Conservation (phyloP, 2,329 filamentous ascomycete genomes). For the Colletotrichum euphorbiae region DNA sequence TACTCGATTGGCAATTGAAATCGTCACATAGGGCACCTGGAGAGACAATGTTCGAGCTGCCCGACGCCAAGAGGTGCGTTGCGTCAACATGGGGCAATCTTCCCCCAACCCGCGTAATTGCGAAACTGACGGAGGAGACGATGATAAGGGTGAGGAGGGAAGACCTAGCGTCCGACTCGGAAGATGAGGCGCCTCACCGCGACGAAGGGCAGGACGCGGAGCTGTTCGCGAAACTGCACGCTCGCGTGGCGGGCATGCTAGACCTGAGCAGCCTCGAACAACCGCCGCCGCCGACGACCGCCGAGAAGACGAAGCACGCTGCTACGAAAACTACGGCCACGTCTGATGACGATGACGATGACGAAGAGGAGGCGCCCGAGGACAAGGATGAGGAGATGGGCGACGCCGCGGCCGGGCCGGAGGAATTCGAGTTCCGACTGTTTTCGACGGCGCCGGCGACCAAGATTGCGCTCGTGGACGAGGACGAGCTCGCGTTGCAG, state of each 20-base stretch:
- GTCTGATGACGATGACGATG: not conserved
- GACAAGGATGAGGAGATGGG: slow-evolving; percentile 40
- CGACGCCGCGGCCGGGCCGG: slow-evolving; percentile 43
- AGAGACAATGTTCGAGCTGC: slow-evolving; percentile 61
- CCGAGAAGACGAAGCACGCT: slow-evolving; percentile 28
- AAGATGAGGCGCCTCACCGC: slow-evolving; percentile 43
- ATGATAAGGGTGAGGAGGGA: slow-evolving; percentile 65
- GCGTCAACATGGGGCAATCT: no score
- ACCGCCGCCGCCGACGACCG: slow-evolving; percentile 25
- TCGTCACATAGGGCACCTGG: not conserved
- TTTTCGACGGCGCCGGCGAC: slow-evolving; percentile 62
- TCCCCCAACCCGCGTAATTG: no score
- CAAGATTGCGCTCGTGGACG: slow-evolving; percentile 63
- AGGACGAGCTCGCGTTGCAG: slow-evolving; percentile 48
- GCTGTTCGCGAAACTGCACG: slow-evolving; percentile 58
- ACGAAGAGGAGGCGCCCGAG: slow-evolving; percentile 14
- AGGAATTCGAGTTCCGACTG: slow-evolving; percentile 68
- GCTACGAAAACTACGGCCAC: slow-evolving; percentile 27
- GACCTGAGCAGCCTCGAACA: slow-evolving; percentile 50
- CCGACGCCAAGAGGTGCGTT: slow-evolving; percentile 63
- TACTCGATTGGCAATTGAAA: no score
- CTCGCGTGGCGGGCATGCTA: slow-evolving; percentile 60
- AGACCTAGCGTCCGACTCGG: slow-evolving; percentile 58
- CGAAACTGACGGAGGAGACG: slow-evolving; percentile 5
- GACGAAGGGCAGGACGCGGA: slow-evolving; percentile 52